Base-by-base conservation (phyloP, 2,329 filamentous ascomycete species). In the Cadophora luteo-olivacea region DNA sequence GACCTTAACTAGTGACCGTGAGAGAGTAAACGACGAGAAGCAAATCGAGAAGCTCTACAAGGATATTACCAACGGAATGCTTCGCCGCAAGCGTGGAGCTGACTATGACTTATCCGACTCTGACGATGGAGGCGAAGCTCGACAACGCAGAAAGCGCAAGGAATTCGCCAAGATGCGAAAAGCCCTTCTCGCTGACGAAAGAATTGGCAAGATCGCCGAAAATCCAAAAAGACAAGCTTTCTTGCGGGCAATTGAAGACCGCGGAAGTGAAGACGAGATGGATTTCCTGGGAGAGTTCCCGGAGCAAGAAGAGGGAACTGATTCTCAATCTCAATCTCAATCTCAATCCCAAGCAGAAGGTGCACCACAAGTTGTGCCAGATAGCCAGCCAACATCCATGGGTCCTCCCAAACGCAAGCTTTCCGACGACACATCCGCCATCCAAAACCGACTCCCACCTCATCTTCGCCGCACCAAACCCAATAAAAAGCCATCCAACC, bases 121-220 rank as follows among this genome's bases (percentile, higher is more conserved):
- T 2, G 95, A 97, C 73, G 95, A 97, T 74, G 93, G 92, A 71
- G 88, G 91, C 22, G 92, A 95, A 75, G 88, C 91, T 36, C 87
- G 89, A 55, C 89, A 92, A 57, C 89, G 93, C 62, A 89, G 91
- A 83, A 97, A 97, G 83, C 91, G 93, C 64, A 87, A 90, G 49
- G 93, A 97, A 76, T 97, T 97, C 79, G 92, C 92, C 45, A 92
- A 93, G 81, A 97, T 97, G 91, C 91, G 94, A 67, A 94, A 93
- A 78, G 92, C 94, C 7, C 85, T 99, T 9, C 87, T 97, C 58
- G 86, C 92, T 29, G 94, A 98, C 76, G 94, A 97, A 79, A 93
- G 93, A 48, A 89, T 99, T 74, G 93, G 92, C 77, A 94, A 95
- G 79, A 93, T 98, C 71, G 94, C 93, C 41, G 89, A 93, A 77